A percentile compares a stretch with the other conserved stretches of the same genome.
Conservation (phyloP, 2,329 filamentous ascomycete species). For the Trichoderma sp. region DNA sequence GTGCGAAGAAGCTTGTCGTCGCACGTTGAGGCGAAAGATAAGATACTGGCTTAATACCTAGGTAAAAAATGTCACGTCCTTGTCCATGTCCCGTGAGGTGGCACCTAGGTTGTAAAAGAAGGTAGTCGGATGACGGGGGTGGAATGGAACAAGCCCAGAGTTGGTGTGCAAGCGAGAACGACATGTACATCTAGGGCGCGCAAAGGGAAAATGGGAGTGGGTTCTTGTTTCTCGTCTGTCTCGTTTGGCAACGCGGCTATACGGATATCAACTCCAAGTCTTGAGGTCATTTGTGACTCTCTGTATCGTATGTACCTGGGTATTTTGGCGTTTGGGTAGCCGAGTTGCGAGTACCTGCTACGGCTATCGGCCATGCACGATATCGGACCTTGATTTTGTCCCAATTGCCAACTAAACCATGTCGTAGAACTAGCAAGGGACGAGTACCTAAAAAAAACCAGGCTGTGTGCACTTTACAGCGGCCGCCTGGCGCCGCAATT, state of each 20-base stretch:
- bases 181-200: slow-evolving; percentile 1
- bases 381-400: not conserved
- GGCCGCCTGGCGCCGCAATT: not conserved
- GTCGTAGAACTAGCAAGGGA: not conserved
- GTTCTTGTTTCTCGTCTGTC: not conserved
- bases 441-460: not conserved
- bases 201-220: not conserved
- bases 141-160: not conserved
- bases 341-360: not conserved
- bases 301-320: not conserved
- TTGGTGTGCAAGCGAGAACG: not conserved
- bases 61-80: not conserved
- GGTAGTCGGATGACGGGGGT: not conserved
- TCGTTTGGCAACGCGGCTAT: not conserved
- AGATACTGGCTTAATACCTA: not conserved
- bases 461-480: not conserved
- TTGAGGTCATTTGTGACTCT: not conserved
- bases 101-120: slow-evolving; percentile 8
- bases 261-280: not conserved
- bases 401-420: not conserved
- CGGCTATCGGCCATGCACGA: not conserved
- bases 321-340: not conserved
- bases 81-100: not conserved
- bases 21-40: slow-evolving; percentile 6
- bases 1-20: not conserved